Percentiles rank a stretch among this genome's conserved stretches.
Conservation (phyloP, 2,329 filamentous ascomycete genomes). For the Pseudogymnoascus sp. region DNA sequence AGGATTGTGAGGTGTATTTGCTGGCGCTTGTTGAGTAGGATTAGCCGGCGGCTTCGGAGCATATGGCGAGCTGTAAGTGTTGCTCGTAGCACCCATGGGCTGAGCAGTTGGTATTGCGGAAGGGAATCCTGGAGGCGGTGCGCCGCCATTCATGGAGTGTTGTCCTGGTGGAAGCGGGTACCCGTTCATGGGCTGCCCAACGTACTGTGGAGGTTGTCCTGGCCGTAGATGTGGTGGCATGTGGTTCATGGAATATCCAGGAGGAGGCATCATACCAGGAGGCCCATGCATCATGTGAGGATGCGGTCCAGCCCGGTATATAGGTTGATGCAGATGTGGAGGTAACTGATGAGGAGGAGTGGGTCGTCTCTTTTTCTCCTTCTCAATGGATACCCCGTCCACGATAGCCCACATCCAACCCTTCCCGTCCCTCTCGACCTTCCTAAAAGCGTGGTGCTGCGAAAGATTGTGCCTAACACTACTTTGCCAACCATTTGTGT, state of each 20-base stretch:
- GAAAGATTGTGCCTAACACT: slow-evolving; percentile 55
- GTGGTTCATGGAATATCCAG: slow-evolving; percentile 18
- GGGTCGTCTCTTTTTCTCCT: slow-evolving; percentile 40
- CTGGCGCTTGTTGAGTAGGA: slow-evolving; percentile 11
- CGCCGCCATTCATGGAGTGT: slow-evolving; percentile 14
- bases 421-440: slow-evolving; percentile 45
- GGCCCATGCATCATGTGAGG: slow-evolving; percentile 18
- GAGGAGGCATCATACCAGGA: slow-evolving; percentile 20
- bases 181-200: slow-evolving; percentile 18
- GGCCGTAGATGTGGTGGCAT: slow-evolving; percentile 19
- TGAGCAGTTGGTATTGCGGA: slow-evolving; percentile 17
- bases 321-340: slow-evolving; percentile 21
- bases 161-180: slow-evolving; percentile 13
- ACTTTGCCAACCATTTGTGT: slow-evolving; percentile 51
- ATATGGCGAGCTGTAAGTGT: slow-evolving; percentile 29
- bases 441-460: slow-evolving; percentile 46
- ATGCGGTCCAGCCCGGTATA: slow-evolving; percentile 21
- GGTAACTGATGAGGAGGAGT: slow-evolving; percentile 32
- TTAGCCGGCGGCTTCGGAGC: slow-evolving; percentile 22
- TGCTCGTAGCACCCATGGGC: slow-evolving; percentile 13
- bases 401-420: slow-evolving; percentile 49
- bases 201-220: slow-evolving; percentile 19
- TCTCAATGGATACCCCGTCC: slow-evolving; percentile 45
- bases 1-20: slow-evolving; percentile 9
- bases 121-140: slow-evolving; percentile 12